Percentiles rank a stretch among this genome's conserved stretches.
These are phyloP conservation scores for Stephanodiscus minutulus DNA, from an alignment of 108 stramenopile species.

Conservation along the genomic window DNA sequence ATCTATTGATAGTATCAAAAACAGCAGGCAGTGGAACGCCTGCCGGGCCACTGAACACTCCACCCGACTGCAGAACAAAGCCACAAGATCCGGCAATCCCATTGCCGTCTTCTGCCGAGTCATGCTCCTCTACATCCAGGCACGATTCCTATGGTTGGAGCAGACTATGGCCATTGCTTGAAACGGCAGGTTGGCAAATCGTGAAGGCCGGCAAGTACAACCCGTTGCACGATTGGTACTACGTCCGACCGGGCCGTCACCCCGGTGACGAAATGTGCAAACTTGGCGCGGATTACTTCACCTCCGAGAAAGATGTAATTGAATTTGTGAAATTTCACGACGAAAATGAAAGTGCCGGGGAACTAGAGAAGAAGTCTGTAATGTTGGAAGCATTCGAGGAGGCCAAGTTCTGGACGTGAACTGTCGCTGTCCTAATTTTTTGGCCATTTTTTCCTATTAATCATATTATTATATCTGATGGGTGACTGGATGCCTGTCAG, in stretches of 20 bases:
- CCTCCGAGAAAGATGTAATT: conserved; percentile 25
- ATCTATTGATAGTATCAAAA: background rate
- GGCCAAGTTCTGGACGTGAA: conserved; percentile 5
- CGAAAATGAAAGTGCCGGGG: conserved; percentile 6
- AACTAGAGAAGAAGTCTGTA: background rate
- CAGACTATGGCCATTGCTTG: conserved; percentile 36
- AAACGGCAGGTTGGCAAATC: conserved; percentile 32
- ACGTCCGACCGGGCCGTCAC: conserved; percentile 36
- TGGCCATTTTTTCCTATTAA: too few relatives aligned
- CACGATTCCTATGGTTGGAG: conserved; percentile 27
- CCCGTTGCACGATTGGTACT: conserved; percentile 40
- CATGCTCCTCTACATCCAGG: conserved; percentile 1
- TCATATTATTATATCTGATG: too few relatives aligned
- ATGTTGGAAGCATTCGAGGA: conserved; percentile 37
- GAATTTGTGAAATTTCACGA: conserved; percentile 19
- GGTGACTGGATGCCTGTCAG: too few relatives aligned
- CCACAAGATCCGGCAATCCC: conserved; percentile 45
- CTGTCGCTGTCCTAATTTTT: background rate
- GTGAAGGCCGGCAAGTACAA: conserved; percentile 35
- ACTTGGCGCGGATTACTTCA: conserved; percentile 35
- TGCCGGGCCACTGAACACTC: conserved; percentile 11
- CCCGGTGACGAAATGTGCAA: conserved; percentile 19
- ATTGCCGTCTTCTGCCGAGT: conserved; percentile 24
- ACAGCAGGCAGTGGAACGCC: conserved; percentile 5
- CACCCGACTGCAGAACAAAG: conserved; percentile 29